These are phyloP conservation scores for Salvia hispanica DNA, from an alignment of 257 asterid genomes.

Conservation along the genomic window DNA sequence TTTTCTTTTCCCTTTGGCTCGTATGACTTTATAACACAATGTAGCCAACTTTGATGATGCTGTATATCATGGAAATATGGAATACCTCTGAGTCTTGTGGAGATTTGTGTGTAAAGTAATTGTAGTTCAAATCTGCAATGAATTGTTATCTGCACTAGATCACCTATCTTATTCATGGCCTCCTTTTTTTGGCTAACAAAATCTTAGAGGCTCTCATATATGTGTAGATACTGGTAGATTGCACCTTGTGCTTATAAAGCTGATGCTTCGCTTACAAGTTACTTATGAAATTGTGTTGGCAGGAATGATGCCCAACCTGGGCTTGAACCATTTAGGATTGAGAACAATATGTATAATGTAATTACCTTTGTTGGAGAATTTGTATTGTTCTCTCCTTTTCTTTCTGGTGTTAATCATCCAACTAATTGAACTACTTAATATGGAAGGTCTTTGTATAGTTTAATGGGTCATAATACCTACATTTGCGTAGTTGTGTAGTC, in stretches of 20 bases:
- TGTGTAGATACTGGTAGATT: background rate
- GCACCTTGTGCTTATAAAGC: slow-evolving; percentile 17
- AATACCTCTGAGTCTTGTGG: background rate
- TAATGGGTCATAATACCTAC: too few species aligned
- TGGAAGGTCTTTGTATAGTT: too few species aligned
- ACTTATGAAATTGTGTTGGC: background rate
- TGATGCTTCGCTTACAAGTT: background rate
- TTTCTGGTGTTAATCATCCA: background rate
- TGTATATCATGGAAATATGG: slow-evolving; percentile 1
- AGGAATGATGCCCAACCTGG: background rate
- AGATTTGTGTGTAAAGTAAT: background rate
- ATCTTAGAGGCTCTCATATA: background rate
- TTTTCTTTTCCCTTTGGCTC: slow-evolving; percentile 29
- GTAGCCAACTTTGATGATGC: background rate
- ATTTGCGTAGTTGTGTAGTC: too few species aligned
- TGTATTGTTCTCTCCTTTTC: background rate
- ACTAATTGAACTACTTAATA: background rate
- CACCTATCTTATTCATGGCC: slow-evolving; percentile 3
- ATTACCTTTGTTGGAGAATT: background rate
- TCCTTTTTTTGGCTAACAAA: slow-evolving; percentile 11
- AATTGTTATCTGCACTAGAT: slow-evolving; percentile 11
- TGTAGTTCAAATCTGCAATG: background rate
- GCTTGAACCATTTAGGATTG: background rate
- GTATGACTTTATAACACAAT: slow-evolving; percentile 10
- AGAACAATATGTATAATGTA: background rate